Evolutionary conservation across 768 basidiomycete species (phyloP), one percentile per base, ranked within the genome.

Genomic region (Tylopilus felleus): DNA sequence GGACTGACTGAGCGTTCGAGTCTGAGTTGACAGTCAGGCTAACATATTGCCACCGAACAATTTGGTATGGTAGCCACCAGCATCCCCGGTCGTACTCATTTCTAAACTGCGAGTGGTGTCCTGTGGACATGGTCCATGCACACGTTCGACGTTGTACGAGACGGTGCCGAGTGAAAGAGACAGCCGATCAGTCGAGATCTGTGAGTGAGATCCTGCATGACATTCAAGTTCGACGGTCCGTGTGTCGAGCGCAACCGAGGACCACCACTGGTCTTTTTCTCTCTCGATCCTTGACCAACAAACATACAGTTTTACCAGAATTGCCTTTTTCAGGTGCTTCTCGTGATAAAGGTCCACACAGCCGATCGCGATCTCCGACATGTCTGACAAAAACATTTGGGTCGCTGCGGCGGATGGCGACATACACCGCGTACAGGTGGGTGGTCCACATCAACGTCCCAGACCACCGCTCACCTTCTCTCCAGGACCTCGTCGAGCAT

Each of bases 381-480:
- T 71, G 73, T 19, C 59, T 47, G 60, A 46, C 43, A 71, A 81
- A 67, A 95, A 95, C 72, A 86, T 97, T 42, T 97, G 94, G 94
- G 82, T 97, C 33, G 94, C 94, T 42, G 90, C 94, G 0, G 88
- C 84, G 43, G 94, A 97, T 65, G 94, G 94, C 40, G 89, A 97
- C 73, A 70, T 95, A 31, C 71, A 72, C n/a, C 77, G 88, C 46
- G 84, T 97, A 36, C 77, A 75, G 71, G 93, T 92, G 52, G 46
- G 79, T 58, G n/a, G 19, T n/a, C 23, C 10, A 2, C 33, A 14
- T 35, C 40, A 22, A 28, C 23, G 28, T 31, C 10, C 31, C 33
- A 19, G 51, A 45, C 51, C 36, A 6, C 44, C 51, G 40, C 55
- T 52, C 56, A 46, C 31, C 16, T 1, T 43, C 33, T 12, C 44